Conservation (phyloP, 768 basidiomycete species). For the Podaxis pistillaris region DNA sequence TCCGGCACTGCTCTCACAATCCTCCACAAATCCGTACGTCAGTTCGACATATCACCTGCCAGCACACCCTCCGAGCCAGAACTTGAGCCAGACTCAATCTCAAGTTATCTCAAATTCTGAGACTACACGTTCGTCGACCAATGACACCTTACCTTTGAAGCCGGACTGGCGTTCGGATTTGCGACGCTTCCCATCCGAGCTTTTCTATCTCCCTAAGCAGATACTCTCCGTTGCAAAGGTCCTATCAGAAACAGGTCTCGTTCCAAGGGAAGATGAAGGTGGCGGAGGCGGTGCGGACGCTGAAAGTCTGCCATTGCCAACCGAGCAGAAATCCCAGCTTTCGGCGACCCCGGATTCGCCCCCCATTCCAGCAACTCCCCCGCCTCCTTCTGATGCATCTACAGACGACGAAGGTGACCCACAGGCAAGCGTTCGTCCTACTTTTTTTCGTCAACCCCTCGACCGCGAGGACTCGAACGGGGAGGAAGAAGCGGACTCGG, state of each 20-base stretch:
- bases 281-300: background rate
- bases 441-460: background rate
- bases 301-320: background rate
- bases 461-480: background rate
- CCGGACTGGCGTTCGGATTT: background rate
- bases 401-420: conserved; percentile 3
- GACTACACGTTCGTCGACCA: background rate
- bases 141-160: background rate
- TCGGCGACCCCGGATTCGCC: background rate
- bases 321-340: background rate
- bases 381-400: conserved; percentile 5
- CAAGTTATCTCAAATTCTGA: background rate
- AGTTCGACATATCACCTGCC: background rate
- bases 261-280: background rate
- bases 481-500: conserved; percentile 9
- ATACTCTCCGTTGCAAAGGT: conserved; percentile 4
- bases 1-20: conserved; percentile 11
- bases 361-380: background rate
- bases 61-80: background rate
- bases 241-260: background rate
- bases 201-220: background rate
- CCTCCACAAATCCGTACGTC: conserved; percentile 8
- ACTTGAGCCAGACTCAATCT: background rate
- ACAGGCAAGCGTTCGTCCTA: background rate
- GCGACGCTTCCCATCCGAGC: background rate